phyloP scores from a whole-genome alignment of 768 basidiomycete species.

The Rhizopogon vesiculosus region DNA sequence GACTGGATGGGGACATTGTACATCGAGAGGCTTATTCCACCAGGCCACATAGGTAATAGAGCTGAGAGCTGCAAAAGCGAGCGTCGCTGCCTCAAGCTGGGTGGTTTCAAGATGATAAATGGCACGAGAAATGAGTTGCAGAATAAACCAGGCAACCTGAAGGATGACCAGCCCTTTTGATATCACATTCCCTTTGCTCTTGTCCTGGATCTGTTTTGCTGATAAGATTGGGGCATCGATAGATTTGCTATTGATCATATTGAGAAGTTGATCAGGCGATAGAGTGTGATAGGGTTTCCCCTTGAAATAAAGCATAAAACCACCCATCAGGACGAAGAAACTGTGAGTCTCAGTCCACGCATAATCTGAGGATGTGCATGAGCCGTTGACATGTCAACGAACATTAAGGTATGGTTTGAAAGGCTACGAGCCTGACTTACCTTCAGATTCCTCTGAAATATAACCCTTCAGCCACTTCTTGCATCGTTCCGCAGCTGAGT shows the following conservation, averaged over 20 bases:
- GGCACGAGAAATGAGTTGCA: conserved; percentile 23
- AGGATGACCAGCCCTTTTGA: conserved; percentile 28
- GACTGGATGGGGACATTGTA: conserved; percentile 11
- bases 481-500: background rate
- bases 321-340: conserved; percentile 16
- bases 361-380: too few species aligned
- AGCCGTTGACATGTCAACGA: too few species aligned
- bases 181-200: conserved; percentile 29
- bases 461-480: background rate
- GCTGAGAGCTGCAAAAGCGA: conserved; percentile 29
- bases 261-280: background rate
- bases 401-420: background rate
- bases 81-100: conserved; percentile 31
- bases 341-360: conserved; percentile 9
- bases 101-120: conserved; percentile 23
- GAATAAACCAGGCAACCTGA: conserved; percentile 32
- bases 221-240: conserved; percentile 1
- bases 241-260: background rate
- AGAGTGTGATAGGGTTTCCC: conserved; percentile 1
- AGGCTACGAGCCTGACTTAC: background rate
- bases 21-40: conserved; percentile 37
- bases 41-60: conserved; percentile 29
- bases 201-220: conserved; percentile 15
- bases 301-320: conserved; percentile 9
- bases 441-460: background rate